These are phyloP conservation scores for Ophiocordyceps sinensis DNA, from an alignment of 2,329 filamentous ascomycete species.

Conservation along the genomic window DNA sequence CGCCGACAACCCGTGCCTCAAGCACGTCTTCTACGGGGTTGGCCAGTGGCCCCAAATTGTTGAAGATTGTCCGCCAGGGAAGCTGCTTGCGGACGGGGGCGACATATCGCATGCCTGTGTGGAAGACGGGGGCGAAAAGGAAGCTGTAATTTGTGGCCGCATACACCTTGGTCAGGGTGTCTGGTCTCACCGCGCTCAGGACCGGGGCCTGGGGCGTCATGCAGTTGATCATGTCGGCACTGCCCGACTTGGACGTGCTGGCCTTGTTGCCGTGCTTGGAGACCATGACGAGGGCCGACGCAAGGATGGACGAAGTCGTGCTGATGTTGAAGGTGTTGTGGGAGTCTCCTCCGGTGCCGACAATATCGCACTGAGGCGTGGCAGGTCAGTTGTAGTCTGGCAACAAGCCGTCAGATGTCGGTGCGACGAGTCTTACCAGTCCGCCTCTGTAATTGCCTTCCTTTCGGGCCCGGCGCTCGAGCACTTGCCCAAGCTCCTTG, in stretches of 20 bases:
- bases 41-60: constrained; percentile 80
- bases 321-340: constrained; percentile 98
- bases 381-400: neutral
- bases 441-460: constrained; percentile 72
- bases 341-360: constrained; percentile 89
- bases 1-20: constrained; percentile 86
- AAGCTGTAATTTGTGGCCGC: constrained; percentile 80
- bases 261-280: constrained; percentile 95
- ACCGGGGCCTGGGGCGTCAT: constrained; percentile 59
- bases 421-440: constrained; percentile 43
- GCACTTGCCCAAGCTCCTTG: constrained; percentile 41
- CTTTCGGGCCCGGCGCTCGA: constrained; percentile 43
- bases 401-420: too few relatives aligned
- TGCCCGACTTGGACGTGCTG: constrained; percentile 89
- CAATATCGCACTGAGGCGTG: constrained; percentile 60
- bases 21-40: constrained; percentile 77
- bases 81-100: constrained; percentile 75
- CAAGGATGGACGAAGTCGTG: constrained; percentile 86
- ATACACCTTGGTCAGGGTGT: constrained; percentile 61
- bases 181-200: constrained; percentile 58
- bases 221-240: constrained; percentile 74
- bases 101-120: constrained; percentile 85
- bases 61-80: constrained; percentile 94
- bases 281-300: constrained; percentile 69
- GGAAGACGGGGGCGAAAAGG: constrained; percentile 90